A percentile compares a stretch with the other conserved stretches of the same genome.
Evolutionary conservation across 2,329 filamentous ascomycete genomes (phyloP).

Genomic region (Fusarium setosum): DNA sequence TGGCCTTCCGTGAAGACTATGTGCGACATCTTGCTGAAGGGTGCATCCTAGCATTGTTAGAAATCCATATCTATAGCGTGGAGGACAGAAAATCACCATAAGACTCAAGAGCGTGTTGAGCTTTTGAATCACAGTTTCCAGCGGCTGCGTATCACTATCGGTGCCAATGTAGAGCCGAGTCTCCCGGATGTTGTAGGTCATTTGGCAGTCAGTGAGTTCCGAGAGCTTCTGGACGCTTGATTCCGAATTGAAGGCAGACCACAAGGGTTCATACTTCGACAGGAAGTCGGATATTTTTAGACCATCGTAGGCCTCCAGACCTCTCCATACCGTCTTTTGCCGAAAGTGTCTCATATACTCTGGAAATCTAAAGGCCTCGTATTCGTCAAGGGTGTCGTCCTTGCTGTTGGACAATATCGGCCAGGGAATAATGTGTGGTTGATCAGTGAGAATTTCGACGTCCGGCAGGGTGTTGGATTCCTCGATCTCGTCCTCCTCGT

Average conservation of each 20-base stretch:
- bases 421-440: conserved; percentile 41
- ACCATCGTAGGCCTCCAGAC: conserved; percentile 25
- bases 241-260: neutral
- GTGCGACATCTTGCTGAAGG: conserved; percentile 26
- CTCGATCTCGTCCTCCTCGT: neutral
- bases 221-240: conserved; percentile 24
- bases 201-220: conserved; percentile 24
- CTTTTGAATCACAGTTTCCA: conserved; percentile 30
- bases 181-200: conserved; percentile 44
- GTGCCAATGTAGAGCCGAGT: conserved; percentile 46
- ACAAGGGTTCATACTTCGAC: conserved; percentile 26
- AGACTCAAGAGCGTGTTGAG: conserved; percentile 35
- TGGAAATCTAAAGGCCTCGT: conserved; percentile 40
- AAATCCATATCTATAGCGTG: neutral
- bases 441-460: conserved; percentile 24
- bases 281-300: conserved; percentile 26
- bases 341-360: conserved; percentile 18
- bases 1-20: conserved; percentile 35
- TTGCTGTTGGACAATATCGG: conserved; percentile 11
- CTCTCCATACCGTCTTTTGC: conserved; percentile 42
- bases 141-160: neutral
- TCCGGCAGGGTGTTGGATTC: conserved; percentile 19
- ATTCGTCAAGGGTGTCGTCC: neutral
- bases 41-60: conserved; percentile 32
- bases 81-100: conserved; percentile 14